Conservation (phyloP, 2,329 filamentous ascomycete genomes). For the Pseudodiploospora longispora region DNA sequence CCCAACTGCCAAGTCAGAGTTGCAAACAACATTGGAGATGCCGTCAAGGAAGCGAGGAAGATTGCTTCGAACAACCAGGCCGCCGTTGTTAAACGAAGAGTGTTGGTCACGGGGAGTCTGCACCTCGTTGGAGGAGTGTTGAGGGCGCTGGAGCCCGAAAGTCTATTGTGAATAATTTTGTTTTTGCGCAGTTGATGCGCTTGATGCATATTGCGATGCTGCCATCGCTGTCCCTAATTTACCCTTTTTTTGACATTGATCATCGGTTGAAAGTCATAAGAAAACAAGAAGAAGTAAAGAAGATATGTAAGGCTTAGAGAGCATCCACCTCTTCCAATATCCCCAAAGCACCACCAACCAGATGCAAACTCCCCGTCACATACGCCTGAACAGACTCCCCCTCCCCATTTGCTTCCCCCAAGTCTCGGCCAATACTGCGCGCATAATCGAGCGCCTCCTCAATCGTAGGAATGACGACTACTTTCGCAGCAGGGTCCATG, state of each 20-base stretch:
- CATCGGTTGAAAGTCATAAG: too few species aligned
- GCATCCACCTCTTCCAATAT: slow-evolving; percentile 40
- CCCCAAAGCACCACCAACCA: slow-evolving; percentile 48
- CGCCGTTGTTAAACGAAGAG: slow-evolving; percentile 33
- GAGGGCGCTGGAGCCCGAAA: slow-evolving; percentile 54
- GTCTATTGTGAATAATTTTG: slow-evolving; percentile 18
- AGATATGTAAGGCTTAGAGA: slow-evolving; percentile 17
- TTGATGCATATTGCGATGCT: too few species aligned
- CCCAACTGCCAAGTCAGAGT: slow-evolving; percentile 37
- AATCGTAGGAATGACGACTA: slow-evolving; percentile 43
- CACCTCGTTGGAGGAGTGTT: slow-evolving; percentile 76
- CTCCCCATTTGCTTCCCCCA: slow-evolving; percentile 20
- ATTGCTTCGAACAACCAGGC: slow-evolving; percentile 28
- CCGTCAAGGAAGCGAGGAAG: slow-evolving; percentile 49
- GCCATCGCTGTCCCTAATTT: too few species aligned
- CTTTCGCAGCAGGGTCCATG: slow-evolving; percentile 37
- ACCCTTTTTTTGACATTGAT: too few species aligned
- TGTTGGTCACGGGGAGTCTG: slow-evolving; percentile 74
- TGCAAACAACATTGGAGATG: slow-evolving; percentile 63
- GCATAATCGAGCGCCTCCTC: slow-evolving; percentile 46
- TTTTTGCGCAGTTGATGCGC: too few species aligned
- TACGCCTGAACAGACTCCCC: slow-evolving; percentile 37
- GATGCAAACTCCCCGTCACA: slow-evolving; percentile 55
- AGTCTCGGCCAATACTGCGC: slow-evolving; percentile 14
- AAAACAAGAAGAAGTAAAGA: too few species aligned